Conservation (phyloP, 371 early-diverging fungal species). For the Homolaphlyctis polyrhiza region DNA sequence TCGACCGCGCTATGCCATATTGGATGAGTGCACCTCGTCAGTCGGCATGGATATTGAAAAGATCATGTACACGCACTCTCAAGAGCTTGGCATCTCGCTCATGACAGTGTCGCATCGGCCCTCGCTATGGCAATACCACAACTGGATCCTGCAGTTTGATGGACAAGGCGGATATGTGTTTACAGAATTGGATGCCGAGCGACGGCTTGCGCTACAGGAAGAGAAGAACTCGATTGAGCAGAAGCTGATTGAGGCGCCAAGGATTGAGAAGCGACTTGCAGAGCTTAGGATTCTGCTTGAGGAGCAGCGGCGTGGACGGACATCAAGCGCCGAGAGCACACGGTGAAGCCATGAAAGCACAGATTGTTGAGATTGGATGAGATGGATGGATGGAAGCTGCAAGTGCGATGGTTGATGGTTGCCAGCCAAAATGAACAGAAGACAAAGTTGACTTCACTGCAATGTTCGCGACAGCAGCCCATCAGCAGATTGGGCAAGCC, state of each 20-base stretch:
- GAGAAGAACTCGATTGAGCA: slow-evolving; percentile 70
- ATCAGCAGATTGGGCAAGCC: no score
- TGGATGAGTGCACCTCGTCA: slow-evolving; percentile 61
- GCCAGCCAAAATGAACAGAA: no score
- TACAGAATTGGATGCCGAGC: slow-evolving; percentile 77
- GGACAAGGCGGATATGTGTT: slow-evolving; percentile 76
- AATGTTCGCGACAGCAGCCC: no score
- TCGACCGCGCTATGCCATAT: slow-evolving; percentile 39
- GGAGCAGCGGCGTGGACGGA: slow-evolving; percentile 5
- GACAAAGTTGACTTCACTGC: no score
- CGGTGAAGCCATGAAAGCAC: no score
- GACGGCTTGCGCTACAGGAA: slow-evolving; percentile 73
- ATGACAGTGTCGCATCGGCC: slow-evolving; percentile 88
- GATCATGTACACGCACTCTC: slow-evolving; percentile 85
- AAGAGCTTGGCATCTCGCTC: slow-evolving; percentile 74
- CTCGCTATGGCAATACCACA: slow-evolving; percentile 82
- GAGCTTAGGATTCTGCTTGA: slow-evolving; percentile 41
- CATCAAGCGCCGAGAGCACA: no score
- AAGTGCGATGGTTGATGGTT: no score
- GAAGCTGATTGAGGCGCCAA: slow-evolving; percentile 65
- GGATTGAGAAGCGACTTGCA: slow-evolving; percentile 57
- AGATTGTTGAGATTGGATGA: no score
- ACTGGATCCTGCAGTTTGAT: slow-evolving; percentile 64
- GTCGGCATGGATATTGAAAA: slow-evolving; percentile 85
- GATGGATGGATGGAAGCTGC: no score